Conservation (phyloP, 2,329 filamentous ascomycete species). For the Albifimbria verrucaria region DNA sequence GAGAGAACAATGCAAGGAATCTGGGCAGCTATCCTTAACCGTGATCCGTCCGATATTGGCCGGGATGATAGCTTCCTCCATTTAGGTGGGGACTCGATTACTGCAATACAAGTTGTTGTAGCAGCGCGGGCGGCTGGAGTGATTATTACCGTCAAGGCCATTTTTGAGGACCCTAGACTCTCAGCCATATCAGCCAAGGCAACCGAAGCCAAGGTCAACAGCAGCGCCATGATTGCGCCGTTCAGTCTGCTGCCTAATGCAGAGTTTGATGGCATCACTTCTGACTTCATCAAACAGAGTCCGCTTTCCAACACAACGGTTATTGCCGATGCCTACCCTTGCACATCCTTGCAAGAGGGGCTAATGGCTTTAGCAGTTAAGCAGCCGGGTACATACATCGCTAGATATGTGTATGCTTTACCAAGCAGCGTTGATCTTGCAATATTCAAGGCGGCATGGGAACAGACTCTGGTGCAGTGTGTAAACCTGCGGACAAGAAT, state of each 20-base stretch:
- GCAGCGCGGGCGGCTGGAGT: conserved; percentile 6
- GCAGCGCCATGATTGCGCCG: neutral
- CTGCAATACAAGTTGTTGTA: conserved; percentile 15
- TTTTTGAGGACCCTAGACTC: conserved; percentile 15
- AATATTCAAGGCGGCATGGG: neutral
- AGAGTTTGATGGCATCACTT: neutral
- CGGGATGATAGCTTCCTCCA: conserved; percentile 21
- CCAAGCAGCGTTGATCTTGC: neutral
- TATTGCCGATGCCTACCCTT: neutral
- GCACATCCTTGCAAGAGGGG: conserved; percentile 1
- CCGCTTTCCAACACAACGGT: neutral
- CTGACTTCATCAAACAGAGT: too few species aligned
- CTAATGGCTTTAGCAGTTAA: neutral
- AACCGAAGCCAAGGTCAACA: neutral
- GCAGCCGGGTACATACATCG: neutral
- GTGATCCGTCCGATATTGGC: conserved; percentile 21
- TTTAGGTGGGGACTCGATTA: conserved; percentile 23
- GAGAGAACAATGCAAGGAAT: conserved; percentile 8
- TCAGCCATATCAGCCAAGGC: neutral
- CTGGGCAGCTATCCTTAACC: conserved; percentile 12
- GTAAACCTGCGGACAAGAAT: conserved; percentile 2
- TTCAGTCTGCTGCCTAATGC: neutral
- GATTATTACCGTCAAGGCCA: conserved; percentile 7
- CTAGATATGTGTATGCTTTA: neutral
- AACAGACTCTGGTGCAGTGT: neutral